Evolutionary conservation across 1,284 basidiomycete species (phyloP), one percentile per base, ranked within the genome.

Genomic region (Trichosporon sp.): DNA sequence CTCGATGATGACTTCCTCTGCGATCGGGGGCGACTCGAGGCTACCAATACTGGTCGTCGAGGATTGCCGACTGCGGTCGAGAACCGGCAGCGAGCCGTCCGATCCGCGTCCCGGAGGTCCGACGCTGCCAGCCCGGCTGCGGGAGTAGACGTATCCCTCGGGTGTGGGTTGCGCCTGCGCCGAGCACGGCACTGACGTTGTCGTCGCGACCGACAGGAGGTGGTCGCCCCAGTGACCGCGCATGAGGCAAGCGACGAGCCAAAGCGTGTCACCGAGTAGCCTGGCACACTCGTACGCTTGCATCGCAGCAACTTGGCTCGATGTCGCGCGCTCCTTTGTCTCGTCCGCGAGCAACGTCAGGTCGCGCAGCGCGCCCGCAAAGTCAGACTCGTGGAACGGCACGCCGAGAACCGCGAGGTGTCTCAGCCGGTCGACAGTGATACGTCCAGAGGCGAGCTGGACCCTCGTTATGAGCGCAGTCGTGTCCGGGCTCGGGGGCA

Each of bases 391-490:
- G 65, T 83, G 79, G 12, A 82, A 32, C 19, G 78, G 73, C 2
- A 73, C 71, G 35, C 79, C 80, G 35, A 83, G 77, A 21, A 74
- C 48, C 63, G 81, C 7, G 78, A 75, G 8, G 75, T 73, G 37
- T 79, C 80, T 37, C 81, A 77, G 43, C 7, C 81, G 75, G 66
- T 82, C 77, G 31, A 81, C 73, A 3, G 75, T 77, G 1, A 79
- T 76, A 43, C 76, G 71, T n/a, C 78, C 78, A 5, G 79, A 80
- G 2, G 78, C 78, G 21, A 81, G 76, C 68, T 83, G 82, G 6
- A 83, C 79, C 2, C 78, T 76, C 26, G 83, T 81, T 70, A 84
- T 80, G 56, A 82, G 78, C 35, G 77, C 80, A 38, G 78, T 75
- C 7, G 78, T 77, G 3, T 76, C 72, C 16, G 74, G 76, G 8